These are phyloP conservation scores for Chaetomium sp. DNA, from an alignment of 2,329 filamentous ascomycete species.

Conservation along the genomic window DNA sequence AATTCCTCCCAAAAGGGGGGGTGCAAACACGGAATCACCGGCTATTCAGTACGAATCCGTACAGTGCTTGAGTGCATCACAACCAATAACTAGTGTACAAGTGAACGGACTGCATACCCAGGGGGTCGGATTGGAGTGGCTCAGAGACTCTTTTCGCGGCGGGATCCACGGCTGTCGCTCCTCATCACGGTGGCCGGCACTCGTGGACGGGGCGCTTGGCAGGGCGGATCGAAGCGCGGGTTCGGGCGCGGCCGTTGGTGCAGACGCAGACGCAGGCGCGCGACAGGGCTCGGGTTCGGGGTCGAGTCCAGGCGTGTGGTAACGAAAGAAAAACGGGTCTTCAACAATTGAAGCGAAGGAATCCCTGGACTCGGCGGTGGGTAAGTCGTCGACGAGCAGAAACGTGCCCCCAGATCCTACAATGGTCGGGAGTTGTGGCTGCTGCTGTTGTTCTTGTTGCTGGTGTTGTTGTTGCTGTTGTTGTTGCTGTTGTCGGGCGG, in stretches of 20 bases:
- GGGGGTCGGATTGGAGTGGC: slow-evolving; percentile 24
- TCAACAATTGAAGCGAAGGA: slow-evolving; percentile 49
- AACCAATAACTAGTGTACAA: neutral
- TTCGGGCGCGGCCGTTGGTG: slow-evolving; percentile 26
- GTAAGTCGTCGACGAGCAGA: slow-evolving; percentile 24
- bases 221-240: slow-evolving; percentile 25
- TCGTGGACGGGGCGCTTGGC: slow-evolving; percentile 7
- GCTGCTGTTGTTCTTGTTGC: too few species aligned
- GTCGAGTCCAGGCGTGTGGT: slow-evolving; percentile 31
- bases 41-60: too few species aligned
- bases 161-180: slow-evolving; percentile 37
- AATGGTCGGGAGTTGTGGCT: slow-evolving; percentile 10
- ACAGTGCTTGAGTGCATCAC: neutral
- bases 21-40: too few species aligned
- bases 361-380: slow-evolving; percentile 32
- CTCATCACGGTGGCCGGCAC: slow-evolving; percentile 31
- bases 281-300: slow-evolving; percentile 24
- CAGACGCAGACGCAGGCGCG: neutral
- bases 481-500: too few species aligned
- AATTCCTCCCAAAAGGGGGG: neutral
- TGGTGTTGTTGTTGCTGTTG: too few species aligned
- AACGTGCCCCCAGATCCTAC: slow-evolving; percentile 21
- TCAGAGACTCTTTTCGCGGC: slow-evolving; percentile 45
- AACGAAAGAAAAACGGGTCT: slow-evolving; percentile 49
- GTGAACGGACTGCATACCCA: slow-evolving; percentile 22